phyloP scores from a whole-genome alignment of 495 filamentous ascomycete genomes.

The Darksidea phi region DNA sequence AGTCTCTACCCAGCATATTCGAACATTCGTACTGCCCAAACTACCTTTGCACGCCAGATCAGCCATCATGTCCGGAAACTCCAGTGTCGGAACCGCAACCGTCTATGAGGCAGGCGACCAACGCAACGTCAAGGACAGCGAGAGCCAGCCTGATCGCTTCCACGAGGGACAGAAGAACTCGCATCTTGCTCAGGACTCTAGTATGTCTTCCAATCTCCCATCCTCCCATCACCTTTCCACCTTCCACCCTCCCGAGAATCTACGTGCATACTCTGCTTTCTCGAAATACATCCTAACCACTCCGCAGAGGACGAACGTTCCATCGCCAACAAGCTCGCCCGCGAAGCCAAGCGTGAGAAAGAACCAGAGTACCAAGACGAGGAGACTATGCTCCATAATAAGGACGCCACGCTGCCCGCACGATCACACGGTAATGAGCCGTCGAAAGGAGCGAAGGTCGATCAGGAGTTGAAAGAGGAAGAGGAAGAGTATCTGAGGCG shows the following conservation, averaged over 20 bases:
- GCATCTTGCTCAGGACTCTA: conserved; percentile 70
- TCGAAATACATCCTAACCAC: neutral
- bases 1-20: neutral
- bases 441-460: conserved; percentile 48
- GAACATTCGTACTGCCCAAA: neutral
- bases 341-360: conserved; percentile 54
- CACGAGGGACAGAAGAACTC: conserved; percentile 65
- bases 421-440: conserved; percentile 47
- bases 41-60: neutral
- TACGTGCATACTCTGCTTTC: neutral
- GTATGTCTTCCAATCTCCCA: conserved; percentile 47
- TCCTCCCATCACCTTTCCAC: conserved; percentile 4
- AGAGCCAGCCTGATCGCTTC: conserved; percentile 57
- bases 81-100: conserved; percentile 51
- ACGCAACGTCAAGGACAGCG: conserved; percentile 60
- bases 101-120: conserved; percentile 69
- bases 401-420: conserved; percentile 38
- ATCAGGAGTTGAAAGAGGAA: conserved; percentile 47
- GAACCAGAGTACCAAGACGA: conserved; percentile 7
- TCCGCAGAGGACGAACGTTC: conserved; percentile 70
- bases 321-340: conserved; percentile 73
- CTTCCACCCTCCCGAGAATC: neutral
- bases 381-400: conserved; percentile 54
- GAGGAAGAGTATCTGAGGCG: conserved; percentile 45
- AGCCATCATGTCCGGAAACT: conserved; percentile 16